Evolutionary conservation across 768 basidiomycete genomes (phyloP), one percentile per base, ranked within the genome.

Genomic region (Hebeloma cylindrosporum): DNA sequence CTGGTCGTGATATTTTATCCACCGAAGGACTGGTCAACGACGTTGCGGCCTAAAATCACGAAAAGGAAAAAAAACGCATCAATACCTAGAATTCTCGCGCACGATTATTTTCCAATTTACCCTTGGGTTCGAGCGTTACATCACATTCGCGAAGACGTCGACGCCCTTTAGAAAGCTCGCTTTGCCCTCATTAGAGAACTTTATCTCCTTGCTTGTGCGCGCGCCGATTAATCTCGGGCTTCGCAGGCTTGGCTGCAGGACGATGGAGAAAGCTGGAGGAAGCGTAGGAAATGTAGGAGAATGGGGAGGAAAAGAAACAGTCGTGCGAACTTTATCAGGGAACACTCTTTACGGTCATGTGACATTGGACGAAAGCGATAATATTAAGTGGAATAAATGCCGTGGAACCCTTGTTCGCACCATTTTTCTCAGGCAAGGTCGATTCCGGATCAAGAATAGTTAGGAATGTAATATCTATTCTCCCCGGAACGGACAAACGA

Each of bases 191-290:
- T 97, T 94, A 61, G 87, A 88, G 71, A 98, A 97, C 71, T 88
- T 86, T 66, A 98, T 89, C 66, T 96, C 93, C 79, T 96, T n/a
- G n/a, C n/a, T n/a, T 96, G 80, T 94, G 90, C 13, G 82, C 87
- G 48, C 85, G 83, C 45, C 90, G 83, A 21, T 70, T 64, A 17
- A 82, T 57, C 8, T 74, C 54, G 47, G 82, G 77, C 60, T 75
- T 75, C 9, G 72, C 65, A 18, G 77, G 52, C 60, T 78, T 80
- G 34, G 74, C 67, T 25, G 82, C 82, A 41, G 77, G 80, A 58
- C 83, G 81, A 53, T 83, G 85, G 60, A 85, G 73, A 56, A 82
- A 77, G 58, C 77, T 68, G 10, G 85, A 76, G 21, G 88, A 86
- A 41, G 79, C 52, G 48, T 35, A 20, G 22, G 21, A 17, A 35